Evolutionary conservation across 306 rosid species (phyloP).

Genomic region (Alnus glutinosa): DNA sequence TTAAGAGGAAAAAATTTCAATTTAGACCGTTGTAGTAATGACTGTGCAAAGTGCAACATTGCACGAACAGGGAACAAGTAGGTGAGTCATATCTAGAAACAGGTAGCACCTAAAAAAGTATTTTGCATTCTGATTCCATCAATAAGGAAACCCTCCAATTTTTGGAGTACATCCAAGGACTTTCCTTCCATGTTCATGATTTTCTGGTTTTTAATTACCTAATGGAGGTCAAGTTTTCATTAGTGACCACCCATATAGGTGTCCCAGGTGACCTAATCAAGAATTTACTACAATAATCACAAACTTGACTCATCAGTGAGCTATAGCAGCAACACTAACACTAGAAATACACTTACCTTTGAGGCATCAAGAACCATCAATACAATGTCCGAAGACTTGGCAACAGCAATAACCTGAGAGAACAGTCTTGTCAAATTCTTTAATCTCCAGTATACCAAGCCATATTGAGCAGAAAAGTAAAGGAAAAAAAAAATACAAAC

Average conservation of each 20-base stretch:
- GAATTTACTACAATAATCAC: constrained; percentile 10
- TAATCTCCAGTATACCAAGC: constrained; percentile 23
- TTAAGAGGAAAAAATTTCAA: not conserved
- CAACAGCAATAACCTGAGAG: constrained; percentile 95
- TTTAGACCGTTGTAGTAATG: not conserved
- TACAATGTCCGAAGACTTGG: constrained; percentile 97
- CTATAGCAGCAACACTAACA: constrained; percentile 13
- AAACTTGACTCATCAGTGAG: constrained; percentile 21
- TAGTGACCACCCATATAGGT: not conserved
- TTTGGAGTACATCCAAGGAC: not conserved
- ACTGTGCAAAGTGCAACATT: not conserved
- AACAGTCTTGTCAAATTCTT: constrained; percentile 24
- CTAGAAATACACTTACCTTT: constrained; percentile 59
- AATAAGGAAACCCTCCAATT: not conserved
- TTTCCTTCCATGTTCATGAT: not conserved
- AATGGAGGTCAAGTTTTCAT: not conserved
- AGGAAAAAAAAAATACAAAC: not conserved
- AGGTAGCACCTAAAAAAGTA: not conserved
- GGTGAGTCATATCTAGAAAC: not conserved
- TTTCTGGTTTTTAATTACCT: not conserved
- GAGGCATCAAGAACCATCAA: constrained; percentile 99
- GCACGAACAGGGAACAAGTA: not conserved
- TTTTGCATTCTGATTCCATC: not conserved
- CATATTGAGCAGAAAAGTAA: constrained; percentile 13
- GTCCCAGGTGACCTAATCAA: not conserved